Evolutionary conservation across 768 basidiomycete genomes (phyloP).

Genomic region (Amanita thiersii): DNA sequence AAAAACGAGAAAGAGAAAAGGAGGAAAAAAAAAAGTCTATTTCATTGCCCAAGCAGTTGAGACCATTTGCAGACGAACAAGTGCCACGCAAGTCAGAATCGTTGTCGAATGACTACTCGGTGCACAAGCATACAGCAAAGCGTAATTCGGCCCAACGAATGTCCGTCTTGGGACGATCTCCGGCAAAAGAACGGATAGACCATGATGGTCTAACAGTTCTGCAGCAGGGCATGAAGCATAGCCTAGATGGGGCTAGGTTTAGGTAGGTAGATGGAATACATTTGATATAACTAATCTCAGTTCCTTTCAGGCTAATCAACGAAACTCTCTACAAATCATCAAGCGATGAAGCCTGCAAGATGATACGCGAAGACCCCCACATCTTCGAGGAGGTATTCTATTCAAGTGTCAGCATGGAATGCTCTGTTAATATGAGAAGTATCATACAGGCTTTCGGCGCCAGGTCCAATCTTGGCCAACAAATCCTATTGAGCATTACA

Average conservation of each 20-base stretch:
- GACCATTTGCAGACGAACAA: slow-evolving; percentile 4
- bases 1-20: slow-evolving; percentile 11
- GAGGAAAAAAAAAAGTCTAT: slow-evolving; percentile 15
- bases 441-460: slow-evolving; percentile 85
- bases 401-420: slow-evolving; percentile 2
- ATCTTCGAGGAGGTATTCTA: slow-evolving; percentile 72
- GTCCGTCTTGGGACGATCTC: slow-evolving; percentile 10
- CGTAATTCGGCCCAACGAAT: slow-evolving; percentile 2
- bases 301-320: slow-evolving; percentile 67
- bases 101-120: slow-evolving; percentile 5
- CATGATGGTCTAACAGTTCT: slow-evolving; percentile 49
- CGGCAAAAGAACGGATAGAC: neutral
- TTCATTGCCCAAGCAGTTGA: slow-evolving; percentile 16
- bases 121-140: slow-evolving; percentile 13
- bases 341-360: slow-evolving; percentile 60
- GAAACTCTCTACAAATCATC: slow-evolving; percentile 87
- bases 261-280: slow-evolving; percentile 36
- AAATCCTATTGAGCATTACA: slow-evolving; percentile 85
- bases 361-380: slow-evolving; percentile 80
- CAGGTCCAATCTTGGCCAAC: slow-evolving; percentile 93
- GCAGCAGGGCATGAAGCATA: slow-evolving; percentile 73
- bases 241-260: slow-evolving; percentile 81
- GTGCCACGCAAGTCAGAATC: slow-evolving; percentile 8
- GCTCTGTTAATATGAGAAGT: slow-evolving; percentile 39
- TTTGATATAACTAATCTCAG: neutral